Percentiles rank a stretch among this genome's conserved stretches.
These are phyloP conservation scores for Coemansia sp. DNA, from an alignment of 192 early-diverging fungal species.

Conservation along the genomic window DNA sequence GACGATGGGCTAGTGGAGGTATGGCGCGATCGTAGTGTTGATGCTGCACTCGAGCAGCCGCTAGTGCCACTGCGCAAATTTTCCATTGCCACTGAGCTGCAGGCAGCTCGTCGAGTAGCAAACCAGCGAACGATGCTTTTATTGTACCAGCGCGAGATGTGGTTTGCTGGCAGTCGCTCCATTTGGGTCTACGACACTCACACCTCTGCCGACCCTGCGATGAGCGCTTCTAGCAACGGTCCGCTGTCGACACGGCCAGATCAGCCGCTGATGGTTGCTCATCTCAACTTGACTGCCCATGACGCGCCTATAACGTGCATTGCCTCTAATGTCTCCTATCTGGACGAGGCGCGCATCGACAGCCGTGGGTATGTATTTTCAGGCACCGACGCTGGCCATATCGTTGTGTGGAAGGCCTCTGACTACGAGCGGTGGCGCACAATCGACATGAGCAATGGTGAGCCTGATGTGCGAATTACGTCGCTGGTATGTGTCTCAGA, in stretches of 20 bases:
- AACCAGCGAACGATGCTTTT: constrained; percentile 19
- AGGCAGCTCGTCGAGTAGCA: constrained; percentile 28
- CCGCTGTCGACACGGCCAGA: constrained; percentile 16
- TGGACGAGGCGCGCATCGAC: constrained; percentile 22
- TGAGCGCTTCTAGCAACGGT: constrained; percentile 21
- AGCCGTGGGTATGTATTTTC: constrained; percentile 43
- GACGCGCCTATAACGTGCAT: constrained; percentile 45
- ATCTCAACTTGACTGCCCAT: constrained; percentile 27
- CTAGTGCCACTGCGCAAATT: constrained; percentile 38
- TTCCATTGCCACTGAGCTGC: constrained; percentile 36
- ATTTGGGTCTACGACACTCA: constrained; percentile 47
- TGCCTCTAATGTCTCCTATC: constrained; percentile 35
- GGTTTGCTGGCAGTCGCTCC: constrained; percentile 45
- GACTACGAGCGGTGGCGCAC: constrained; percentile 45
- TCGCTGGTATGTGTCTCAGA: constrained; percentile 43
- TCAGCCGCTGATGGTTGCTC: constrained; percentile 30
- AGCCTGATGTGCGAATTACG: constrained; percentile 33
- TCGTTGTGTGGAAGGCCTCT: constrained; percentile 40
- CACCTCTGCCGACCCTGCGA: constrained; percentile 16
- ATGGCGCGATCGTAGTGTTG: constrained; percentile 38
- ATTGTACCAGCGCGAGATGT: constrained; percentile 40
- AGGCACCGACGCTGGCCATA: constrained; percentile 47
- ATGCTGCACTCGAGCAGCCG: constrained; percentile 17
- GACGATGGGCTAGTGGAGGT: constrained; percentile 44
- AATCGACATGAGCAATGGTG: constrained; percentile 44